Base-by-base conservation (phyloP, 2,329 filamentous ascomycete species). In the Calonectria honghensis region DNA sequence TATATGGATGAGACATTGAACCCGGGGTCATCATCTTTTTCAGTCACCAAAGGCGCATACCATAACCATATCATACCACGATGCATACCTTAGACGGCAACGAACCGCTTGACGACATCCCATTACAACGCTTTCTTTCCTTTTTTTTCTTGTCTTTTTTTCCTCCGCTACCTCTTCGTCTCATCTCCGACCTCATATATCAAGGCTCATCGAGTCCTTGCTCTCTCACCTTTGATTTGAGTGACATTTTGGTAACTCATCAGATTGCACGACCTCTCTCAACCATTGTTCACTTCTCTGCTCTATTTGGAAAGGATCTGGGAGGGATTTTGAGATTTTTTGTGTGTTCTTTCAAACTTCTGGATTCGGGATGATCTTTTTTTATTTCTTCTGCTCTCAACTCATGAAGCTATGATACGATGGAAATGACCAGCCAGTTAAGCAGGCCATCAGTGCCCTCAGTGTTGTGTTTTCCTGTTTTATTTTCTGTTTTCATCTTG, bases 321-420 rank as follows among this genome's bases (percentile, higher is more conserved):
- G 71, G 48, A 68, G 67, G 68, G 70, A 59, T 51, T 59, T 59
- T 59, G 67, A 65, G 61, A 66, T 75, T 64, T 73, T 73, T 74
- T 67, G 66, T 59, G 51, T 70, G 68, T 67, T 45, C 59, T 70
- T 74, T 74, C 71, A 67, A 67, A 65, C 72, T 48, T 31, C 64
- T 68, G 48, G 29, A 70, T 63, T 59, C 68, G 71, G 72, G 67
- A 77, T 39, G 77, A 76, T 70, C 75, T 80, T 73, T 75, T 39
- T 39, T 41, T 48, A 14, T 48, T 48, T 48, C 41, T 48, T 48
- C 45, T 48, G 45, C 45, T 48, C 45, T 41, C 35, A 76, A 70
- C 71, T 81, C 74, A 81, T 79, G 80, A 81, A 75, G 80, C 81
- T 80, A 81, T 73, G 80, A 81, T 73, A 76, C 57, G 73, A 76